Evolutionary conservation across 108 stramenopile genomes (phyloP).

Genomic region (Fistulifera pelliculosa): DNA sequence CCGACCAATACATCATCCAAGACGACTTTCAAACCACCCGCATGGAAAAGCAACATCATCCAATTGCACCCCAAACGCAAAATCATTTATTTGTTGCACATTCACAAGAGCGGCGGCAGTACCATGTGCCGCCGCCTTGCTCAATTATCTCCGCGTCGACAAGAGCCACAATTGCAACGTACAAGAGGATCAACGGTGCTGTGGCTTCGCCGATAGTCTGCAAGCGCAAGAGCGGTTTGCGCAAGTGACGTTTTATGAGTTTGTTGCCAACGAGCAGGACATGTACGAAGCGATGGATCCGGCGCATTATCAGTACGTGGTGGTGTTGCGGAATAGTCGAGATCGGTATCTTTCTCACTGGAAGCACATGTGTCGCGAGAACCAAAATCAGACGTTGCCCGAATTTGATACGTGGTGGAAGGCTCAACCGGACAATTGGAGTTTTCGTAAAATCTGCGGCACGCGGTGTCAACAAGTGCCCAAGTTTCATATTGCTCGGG

Average conservation of each 20-base stretch:
- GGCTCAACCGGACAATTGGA: constrained; percentile 37
- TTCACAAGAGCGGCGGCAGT: constrained; percentile 26
- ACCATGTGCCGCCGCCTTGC: background rate
- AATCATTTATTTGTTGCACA: constrained; percentile 23
- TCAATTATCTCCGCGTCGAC: background rate
- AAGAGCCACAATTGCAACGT: constrained; percentile 24
- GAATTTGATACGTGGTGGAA: constrained; percentile 12
- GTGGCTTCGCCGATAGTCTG: constrained; percentile 8
- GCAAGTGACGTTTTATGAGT: constrained; percentile 14
- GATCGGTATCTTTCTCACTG: constrained; percentile 27
- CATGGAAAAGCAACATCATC: too few species aligned
- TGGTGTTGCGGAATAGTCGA: constrained; percentile 17
- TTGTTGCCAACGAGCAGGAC: constrained; percentile 29
- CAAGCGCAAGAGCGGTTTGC: constrained; percentile 13
- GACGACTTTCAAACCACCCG: too few species aligned
- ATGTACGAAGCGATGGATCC: constrained; percentile 18
- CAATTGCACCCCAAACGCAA: background rate
- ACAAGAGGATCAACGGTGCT: constrained; percentile 21
- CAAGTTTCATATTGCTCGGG: constrained; percentile 23
- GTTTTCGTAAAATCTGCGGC: constrained; percentile 26
- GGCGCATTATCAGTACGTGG: constrained; percentile 19
- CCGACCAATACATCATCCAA: too few species aligned
- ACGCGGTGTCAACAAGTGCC: constrained; percentile 12
- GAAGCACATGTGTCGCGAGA: constrained; percentile 14
- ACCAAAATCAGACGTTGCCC: background rate